Conservation (phyloP, 2,329 filamentous ascomycete genomes). For the Arthroderma uncinatum region DNA sequence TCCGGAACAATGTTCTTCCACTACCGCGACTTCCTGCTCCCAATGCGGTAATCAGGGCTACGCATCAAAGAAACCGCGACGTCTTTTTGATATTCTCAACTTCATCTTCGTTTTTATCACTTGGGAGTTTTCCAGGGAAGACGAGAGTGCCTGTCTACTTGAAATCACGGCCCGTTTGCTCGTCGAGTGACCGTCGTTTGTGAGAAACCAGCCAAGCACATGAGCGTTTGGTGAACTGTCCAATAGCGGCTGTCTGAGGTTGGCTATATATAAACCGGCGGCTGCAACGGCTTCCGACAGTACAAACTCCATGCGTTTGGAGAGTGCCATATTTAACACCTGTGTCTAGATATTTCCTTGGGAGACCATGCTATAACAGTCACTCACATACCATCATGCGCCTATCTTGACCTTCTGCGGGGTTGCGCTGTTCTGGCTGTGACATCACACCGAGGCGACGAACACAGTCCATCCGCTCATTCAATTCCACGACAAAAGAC, state of each 20-base stretch:
- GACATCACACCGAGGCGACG: background rate
- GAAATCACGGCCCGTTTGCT: background rate
- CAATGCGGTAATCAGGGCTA: background rate
- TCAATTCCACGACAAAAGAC: background rate
- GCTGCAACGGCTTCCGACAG: background rate
- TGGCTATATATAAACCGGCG: background rate
- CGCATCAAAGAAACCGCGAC: too few relatives aligned
- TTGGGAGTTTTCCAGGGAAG: background rate
- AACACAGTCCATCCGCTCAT: background rate
- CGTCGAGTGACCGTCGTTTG: background rate
- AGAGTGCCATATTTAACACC: background rate
- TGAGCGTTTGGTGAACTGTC: background rate
- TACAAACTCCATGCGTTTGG: background rate
- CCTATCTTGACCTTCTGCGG: background rate
- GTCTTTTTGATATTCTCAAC: background rate
- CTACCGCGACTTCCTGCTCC: background rate
- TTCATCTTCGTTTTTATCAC: background rate
- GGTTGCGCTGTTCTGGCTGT: background rate
- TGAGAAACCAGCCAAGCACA: background rate
- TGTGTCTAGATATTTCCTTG: background rate
- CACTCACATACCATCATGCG: background rate
- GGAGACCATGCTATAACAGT: background rate
- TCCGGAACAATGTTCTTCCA: background rate
- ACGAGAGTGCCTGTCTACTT: background rate
- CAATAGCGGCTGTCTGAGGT: background rate